phyloP scores from a whole-genome alignment of 2,329 filamentous ascomycete genomes.

The Botryotinia convoluta region DNA sequence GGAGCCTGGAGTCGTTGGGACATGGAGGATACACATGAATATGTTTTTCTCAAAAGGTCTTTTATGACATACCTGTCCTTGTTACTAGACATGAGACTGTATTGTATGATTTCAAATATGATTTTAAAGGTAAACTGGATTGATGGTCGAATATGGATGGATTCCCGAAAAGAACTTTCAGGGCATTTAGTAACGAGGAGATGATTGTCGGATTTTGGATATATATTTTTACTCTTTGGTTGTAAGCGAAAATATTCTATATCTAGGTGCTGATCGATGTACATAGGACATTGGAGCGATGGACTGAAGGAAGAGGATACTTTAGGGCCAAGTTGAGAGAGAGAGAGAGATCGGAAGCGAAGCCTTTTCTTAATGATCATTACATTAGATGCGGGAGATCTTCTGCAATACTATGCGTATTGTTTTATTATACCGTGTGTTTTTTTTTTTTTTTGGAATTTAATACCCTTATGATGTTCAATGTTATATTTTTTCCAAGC shows the following conservation, averaged over 20 bases:
- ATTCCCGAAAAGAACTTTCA: neutral
- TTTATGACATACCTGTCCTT: slow-evolving; percentile 9
- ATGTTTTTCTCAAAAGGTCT: neutral
- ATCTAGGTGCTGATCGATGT: neutral
- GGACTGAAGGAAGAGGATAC: neutral
- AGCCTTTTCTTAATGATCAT: neutral
- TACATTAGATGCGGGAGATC: neutral
- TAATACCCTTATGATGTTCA: neutral
- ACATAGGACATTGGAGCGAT: slow-evolving; percentile 3
- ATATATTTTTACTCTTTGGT: neutral
- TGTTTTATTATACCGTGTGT: neutral
- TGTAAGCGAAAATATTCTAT: neutral
- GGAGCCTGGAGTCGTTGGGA: slow-evolving; percentile 20
- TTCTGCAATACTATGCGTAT: neutral
- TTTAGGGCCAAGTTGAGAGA: neutral
- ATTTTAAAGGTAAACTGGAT: slow-evolving; percentile 14
- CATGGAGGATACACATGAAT: slow-evolving; percentile 11
- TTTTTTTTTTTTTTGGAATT: neutral
- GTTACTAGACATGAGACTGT: slow-evolving; percentile 17
- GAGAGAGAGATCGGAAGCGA: neutral
- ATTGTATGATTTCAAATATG: slow-evolving; percentile 18
- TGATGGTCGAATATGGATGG: neutral
- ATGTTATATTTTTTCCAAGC: neutral
- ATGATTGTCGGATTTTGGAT: neutral
- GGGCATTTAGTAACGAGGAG: neutral